Conservation (phyloP, 1,284 basidiomycete species). For the Agaricales sp. region DNA sequence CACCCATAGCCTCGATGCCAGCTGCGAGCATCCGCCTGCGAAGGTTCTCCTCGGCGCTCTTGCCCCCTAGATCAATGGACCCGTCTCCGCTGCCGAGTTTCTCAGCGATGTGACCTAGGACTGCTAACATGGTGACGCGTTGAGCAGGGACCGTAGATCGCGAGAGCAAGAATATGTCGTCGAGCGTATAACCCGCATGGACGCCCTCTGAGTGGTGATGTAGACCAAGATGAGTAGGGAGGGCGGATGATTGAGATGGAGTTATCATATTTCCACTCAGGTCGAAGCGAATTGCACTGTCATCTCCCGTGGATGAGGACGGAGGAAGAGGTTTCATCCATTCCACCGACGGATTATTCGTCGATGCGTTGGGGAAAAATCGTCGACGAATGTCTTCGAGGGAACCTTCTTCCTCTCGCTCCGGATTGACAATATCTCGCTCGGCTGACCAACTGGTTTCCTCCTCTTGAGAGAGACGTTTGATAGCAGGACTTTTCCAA, state of each 20-base stretch:
- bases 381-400: slow-evolving; percentile 75
- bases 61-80: background rate
- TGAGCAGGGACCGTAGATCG: slow-evolving; percentile 81
- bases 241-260: slow-evolving; percentile 30
- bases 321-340: slow-evolving; percentile 51
- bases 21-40: slow-evolving; percentile 51
- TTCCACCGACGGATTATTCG: slow-evolving; percentile 60
- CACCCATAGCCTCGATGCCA: slow-evolving; percentile 51
- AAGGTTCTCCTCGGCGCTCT: background rate
- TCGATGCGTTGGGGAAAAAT: slow-evolving; percentile 71
- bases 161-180: slow-evolving; percentile 78
- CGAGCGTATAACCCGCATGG: slow-evolving; percentile 81
- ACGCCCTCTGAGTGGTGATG: slow-evolving; percentile 83
- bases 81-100: background rate
- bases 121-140: slow-evolving; percentile 70
- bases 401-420: slow-evolving; percentile 55
- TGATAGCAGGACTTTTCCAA: slow-evolving; percentile 1
- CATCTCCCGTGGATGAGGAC: slow-evolving; percentile 14
- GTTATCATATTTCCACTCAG: slow-evolving; percentile 62
- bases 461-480: background rate
- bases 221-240: slow-evolving; percentile 79
- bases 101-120: slow-evolving; percentile 34
- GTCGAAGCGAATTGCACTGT: slow-evolving; percentile 50
- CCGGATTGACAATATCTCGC: no score
- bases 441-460: no score